Evolutionary conservation across 257 asterid species (phyloP), one percentile per base, ranked within the genome.

Genomic region (Striga asiatica): DNA sequence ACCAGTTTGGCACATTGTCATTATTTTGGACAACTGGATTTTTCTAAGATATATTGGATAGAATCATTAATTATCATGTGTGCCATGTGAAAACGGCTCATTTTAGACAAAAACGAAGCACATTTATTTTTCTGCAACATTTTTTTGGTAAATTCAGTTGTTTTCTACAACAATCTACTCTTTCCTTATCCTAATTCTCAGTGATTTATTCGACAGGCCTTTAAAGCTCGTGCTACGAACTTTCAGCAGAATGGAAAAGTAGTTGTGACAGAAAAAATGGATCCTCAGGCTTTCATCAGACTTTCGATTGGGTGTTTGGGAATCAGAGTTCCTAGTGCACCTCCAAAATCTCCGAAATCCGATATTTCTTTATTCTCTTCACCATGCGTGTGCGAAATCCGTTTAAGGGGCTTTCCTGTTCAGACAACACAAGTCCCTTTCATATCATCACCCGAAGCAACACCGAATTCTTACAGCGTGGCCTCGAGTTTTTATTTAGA

Each of bases 341-440:
- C 81, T 58, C 65, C 74, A 41, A 71, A 68, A 20, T 55, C 82
- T 4, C 35, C 77, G 19, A 83, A 78, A 66, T 67, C 88, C 8
- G 82, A 83, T 62, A 60, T 71, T 55, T 75, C 65, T 22, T 70
- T 79, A 21, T 41, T 83, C 50, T 64, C 95, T 62, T 75, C 95
- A 38, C 81, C 96, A 12, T 91, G 87, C 61, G 67, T 68, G 13
- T 84, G 98, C 62, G 96, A 91, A 79, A 83, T 91, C 53, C 96
- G 96, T 45, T 84, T 91, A 43, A 95, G 89, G 27, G 98, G 98
- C 69, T 91, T 91, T 70, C 98, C 98, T 45, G 94, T 87, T 42
- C 98, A 91, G 80, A 91, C 88, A 23, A 70, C 89, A 27, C 45
- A 80, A 14, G 53, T 87, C 58, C 98, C 95, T 50, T 77, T 79